Conservation (phyloP, 2,329 filamentous ascomycete genomes). For the Aureobasidium mangrovei region DNA sequence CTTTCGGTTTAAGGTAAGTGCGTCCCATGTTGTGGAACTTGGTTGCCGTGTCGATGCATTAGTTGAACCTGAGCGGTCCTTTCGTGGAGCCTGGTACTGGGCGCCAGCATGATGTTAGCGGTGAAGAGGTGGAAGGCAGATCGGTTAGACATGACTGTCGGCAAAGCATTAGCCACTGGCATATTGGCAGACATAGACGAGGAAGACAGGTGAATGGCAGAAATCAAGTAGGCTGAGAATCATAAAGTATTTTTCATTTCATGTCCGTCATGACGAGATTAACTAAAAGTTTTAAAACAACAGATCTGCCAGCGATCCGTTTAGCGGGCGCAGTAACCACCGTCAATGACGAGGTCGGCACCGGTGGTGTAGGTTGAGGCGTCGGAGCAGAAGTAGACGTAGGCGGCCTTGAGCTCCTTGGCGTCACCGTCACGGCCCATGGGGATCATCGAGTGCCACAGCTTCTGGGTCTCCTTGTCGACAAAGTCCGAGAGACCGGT, state of each 20-base stretch:
- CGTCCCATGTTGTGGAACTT: no score
- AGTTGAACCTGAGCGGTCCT: no score
- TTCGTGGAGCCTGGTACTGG: no score
- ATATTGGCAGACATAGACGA: no score
- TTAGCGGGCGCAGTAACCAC: conserved; percentile 33
- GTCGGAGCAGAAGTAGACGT: conserved; percentile 46
- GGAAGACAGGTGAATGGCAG: not conserved
- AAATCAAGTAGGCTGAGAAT: not conserved
- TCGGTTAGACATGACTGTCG: no score
- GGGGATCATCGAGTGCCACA: conserved; percentile 53
- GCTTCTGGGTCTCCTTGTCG: conserved; percentile 46
- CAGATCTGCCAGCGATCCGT: conserved; percentile 14
- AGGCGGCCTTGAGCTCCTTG: conserved; percentile 56
- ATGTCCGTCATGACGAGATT: conserved; percentile 9
- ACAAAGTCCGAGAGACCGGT: conserved; percentile 60
- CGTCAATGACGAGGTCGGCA: conserved; percentile 42
- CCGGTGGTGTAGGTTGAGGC: conserved; percentile 45
- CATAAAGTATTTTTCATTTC: conserved; percentile 5
- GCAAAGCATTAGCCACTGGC: no score
- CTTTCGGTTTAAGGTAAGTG: no score
- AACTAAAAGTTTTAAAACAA: conserved; percentile 1
- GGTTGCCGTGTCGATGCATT: no score
- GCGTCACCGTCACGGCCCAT: conserved; percentile 54
- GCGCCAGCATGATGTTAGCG: no score
- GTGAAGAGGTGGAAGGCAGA: no score